Base-by-base conservation (phyloP, 2,329 filamentous ascomycete species). In the Boeremia lycopersici region DNA sequence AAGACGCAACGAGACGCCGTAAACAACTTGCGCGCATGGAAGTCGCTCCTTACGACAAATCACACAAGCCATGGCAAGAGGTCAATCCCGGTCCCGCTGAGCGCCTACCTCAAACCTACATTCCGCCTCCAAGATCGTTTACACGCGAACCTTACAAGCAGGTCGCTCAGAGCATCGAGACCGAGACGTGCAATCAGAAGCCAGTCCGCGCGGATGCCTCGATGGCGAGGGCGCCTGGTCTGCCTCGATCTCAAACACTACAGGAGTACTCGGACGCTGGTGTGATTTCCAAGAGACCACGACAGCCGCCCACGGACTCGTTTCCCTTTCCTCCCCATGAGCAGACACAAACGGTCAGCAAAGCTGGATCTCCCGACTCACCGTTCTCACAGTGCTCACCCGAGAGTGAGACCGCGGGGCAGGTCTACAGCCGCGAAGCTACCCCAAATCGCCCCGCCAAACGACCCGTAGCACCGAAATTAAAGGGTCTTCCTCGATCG, bases 401-500 rank as follows among this genome's bases (percentile, higher is more conserved):
- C 9, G 50, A 53, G n/a, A 62, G 60, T 23, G 65, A 66, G 17
- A 50, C 49, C 25, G 65, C 62, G 44, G 44, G 41, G 6, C 57
- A 56, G 15, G 40, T 62, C 1, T 68, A 64, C 41, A 67, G 64
- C 43, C 67, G 67, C 15, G 62, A 64, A 23, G 64, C 62, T 23
- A 69, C 66, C 12, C 67, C 66, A 7, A 65, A 65, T 40, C 44
- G 56, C 11, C 59, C 64, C 2, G 13, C 52, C 13, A 60, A 61
- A 36, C 56, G 56, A 17, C 34, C 63, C 1, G 67, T 59, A 33
- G 33, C 59, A 11, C 35, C 68, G 1, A 73, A 69, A 38, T 28
- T 64, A n/a, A 69, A 64, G 54, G 68, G 65, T 4, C 61, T 76
- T 17, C 61, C 70, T 6, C 65, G 72, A 46, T 75, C 73, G 17